These are phyloP conservation scores for Ustilago tritici DNA, from an alignment of 1,284 basidiomycete species.

Conservation along the genomic window DNA sequence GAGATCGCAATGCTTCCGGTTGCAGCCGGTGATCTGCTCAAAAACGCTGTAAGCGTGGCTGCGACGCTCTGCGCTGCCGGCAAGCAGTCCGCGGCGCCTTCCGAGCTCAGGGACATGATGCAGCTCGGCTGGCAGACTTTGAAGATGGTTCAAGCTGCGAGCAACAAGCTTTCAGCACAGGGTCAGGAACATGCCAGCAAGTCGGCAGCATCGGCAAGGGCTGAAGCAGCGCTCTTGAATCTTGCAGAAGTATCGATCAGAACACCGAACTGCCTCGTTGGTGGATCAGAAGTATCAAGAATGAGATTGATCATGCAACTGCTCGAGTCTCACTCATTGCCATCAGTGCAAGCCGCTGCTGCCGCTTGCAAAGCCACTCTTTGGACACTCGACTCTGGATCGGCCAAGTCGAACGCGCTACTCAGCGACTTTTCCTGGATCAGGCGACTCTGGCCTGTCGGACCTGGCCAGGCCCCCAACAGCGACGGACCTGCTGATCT, in stretches of 20 bases:
- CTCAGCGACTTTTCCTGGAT: constrained; percentile 42
- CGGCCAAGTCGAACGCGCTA: constrained; percentile 20
- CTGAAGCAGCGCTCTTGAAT: constrained; percentile 32
- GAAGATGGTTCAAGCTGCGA: constrained; percentile 28
- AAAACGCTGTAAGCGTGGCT: constrained; percentile 56
- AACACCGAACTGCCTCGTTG: constrained; percentile 18
- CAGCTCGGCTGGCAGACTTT: constrained; percentile 39
- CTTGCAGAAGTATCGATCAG: constrained; percentile 39
- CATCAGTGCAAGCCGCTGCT: constrained; percentile 29
- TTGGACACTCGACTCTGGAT: constrained; percentile 30
- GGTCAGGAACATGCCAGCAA: constrained; percentile 1
- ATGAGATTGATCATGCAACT: constrained; percentile 35
- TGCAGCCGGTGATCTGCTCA: constrained; percentile 47
- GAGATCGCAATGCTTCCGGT: constrained; percentile 18
- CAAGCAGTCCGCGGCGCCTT: constrained; percentile 32
- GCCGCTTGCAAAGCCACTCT: constrained; percentile 32
- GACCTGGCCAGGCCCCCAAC: constrained; percentile 7
- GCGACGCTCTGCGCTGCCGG: constrained; percentile 45
- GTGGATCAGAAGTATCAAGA: constrained; percentile 13
- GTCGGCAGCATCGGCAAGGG: constrained; percentile 5
- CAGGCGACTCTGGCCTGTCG: constrained; percentile 28
- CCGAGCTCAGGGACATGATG: constrained; percentile 32
- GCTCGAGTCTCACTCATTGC: constrained; percentile 25
- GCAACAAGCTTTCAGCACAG: constrained; percentile 22
- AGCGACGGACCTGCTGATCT: constrained; percentile 38